Evolutionary conservation across 495 filamentous ascomycete genomes (phyloP).

Genomic region (Glutinoglossum americanum): DNA sequence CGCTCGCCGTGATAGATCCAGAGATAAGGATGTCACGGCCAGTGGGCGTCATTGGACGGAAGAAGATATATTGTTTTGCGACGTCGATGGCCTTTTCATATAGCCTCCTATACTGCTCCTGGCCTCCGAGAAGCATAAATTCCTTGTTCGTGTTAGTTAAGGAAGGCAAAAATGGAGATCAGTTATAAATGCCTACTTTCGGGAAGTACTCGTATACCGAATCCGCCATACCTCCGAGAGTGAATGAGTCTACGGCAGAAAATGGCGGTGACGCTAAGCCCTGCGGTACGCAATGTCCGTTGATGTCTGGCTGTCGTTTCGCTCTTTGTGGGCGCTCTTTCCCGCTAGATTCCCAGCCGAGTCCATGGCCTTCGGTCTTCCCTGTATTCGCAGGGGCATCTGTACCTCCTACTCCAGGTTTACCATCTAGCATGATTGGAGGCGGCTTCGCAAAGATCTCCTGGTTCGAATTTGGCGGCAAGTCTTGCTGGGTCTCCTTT

Average conservation of each 20-base stretch:
- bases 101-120: slow-evolving; percentile 63
- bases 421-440: background rate
- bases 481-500: background rate
- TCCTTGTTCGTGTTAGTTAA: slow-evolving; percentile 13
- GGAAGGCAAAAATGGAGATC: background rate
- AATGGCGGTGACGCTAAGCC: slow-evolving; percentile 21
- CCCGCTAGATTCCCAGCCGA: slow-evolving; percentile 6
- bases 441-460: background rate
- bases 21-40: slow-evolving; percentile 57
- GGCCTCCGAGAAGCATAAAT: slow-evolving; percentile 59
- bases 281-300: slow-evolving; percentile 30
- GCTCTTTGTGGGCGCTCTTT: slow-evolving; percentile 1
- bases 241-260: slow-evolving; percentile 28
- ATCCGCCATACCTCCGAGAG: slow-evolving; percentile 68
- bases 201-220: slow-evolving; percentile 91
- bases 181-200: slow-evolving; percentile 37
- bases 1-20: slow-evolving; percentile 29
- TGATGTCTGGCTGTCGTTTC: background rate
- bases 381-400: background rate
- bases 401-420: background rate
- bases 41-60: slow-evolving; percentile 60
- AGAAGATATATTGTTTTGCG: slow-evolving; percentile 57
- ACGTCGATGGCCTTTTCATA: slow-evolving; percentile 51
- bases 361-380: background rate
- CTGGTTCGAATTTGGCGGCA: background rate